phyloP scores from a whole-genome alignment of 2,329 filamentous ascomycete genomes.

The Colletotrichum spinosum region DNA sequence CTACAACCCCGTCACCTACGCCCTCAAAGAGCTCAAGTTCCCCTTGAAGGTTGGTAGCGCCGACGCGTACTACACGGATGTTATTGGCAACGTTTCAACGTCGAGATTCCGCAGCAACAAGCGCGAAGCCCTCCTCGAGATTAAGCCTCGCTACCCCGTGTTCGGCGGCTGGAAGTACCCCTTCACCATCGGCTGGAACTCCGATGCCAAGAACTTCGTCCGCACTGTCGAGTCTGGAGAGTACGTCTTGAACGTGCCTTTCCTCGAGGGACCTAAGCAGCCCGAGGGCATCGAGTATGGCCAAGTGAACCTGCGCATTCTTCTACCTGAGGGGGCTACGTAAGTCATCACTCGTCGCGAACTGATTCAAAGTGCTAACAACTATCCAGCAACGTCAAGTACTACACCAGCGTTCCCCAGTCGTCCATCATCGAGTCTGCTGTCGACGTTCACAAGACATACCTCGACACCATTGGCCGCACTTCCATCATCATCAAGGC shows the following conservation, averaged over 20 bases:
- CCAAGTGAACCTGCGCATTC: slow-evolving; percentile 80
- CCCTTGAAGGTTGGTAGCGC: slow-evolving; percentile 82
- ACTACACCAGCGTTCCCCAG: slow-evolving; percentile 77
- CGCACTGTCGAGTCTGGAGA: slow-evolving; percentile 67
- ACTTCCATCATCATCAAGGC: slow-evolving; percentile 85
- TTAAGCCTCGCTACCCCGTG: slow-evolving; percentile 94
- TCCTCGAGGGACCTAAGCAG: slow-evolving; percentile 92
- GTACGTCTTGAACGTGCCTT: slow-evolving; percentile 89
- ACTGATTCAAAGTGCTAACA: slow-evolving; percentile 42
- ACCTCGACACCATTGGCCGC: slow-evolving; percentile 92
- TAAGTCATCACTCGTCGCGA: slow-evolving; percentile 58
- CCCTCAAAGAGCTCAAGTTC: slow-evolving; percentile 84
- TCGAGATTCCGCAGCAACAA: slow-evolving; percentile 84
- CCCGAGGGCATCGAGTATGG: slow-evolving; percentile 88
- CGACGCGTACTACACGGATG: slow-evolving; percentile 94
- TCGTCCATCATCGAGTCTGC: slow-evolving; percentile 69
- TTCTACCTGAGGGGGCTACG: slow-evolving; percentile 92
- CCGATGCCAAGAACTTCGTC: slow-evolving; percentile 81
- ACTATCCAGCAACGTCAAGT: slow-evolving; percentile 80
- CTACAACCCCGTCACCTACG: slow-evolving; percentile 80
- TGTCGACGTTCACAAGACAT: slow-evolving; percentile 81
- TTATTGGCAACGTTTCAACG: slow-evolving; percentile 96
- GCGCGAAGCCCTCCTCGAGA: slow-evolving; percentile 84
- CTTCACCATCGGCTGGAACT: slow-evolving; percentile 97
- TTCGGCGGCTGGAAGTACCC: slow-evolving; percentile 99